Conservation (phyloP, 768 basidiomycete species). For the Calvatia gigantea region DNA sequence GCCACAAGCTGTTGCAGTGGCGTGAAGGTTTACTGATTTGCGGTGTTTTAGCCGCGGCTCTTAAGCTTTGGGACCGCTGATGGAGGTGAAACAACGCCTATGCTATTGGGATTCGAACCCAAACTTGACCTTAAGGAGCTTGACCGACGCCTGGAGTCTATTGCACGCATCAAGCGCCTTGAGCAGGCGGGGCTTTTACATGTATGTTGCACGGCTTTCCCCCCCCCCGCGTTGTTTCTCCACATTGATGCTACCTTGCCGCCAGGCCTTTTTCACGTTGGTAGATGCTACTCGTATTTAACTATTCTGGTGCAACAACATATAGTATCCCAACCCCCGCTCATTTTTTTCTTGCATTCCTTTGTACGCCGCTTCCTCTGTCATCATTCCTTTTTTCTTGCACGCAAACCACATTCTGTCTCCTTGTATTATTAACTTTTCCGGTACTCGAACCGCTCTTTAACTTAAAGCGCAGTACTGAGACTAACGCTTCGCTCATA, state of each 20-base stretch:
- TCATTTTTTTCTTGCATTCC: not conserved
- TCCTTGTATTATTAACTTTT: not conserved
- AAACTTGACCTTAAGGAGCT: constrained; percentile 67
- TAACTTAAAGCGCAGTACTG: not conserved
- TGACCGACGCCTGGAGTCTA: constrained; percentile 77
- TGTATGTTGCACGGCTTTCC: not conserved
- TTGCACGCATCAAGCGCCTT: constrained; percentile 69
- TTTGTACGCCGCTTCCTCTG: not conserved
- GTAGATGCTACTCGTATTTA: not conserved
- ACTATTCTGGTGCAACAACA: no score
- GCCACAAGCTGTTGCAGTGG: not conserved
- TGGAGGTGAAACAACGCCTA: not conserved
- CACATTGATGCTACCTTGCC: not conserved
- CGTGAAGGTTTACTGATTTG: not conserved
- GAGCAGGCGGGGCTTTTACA: not conserved
- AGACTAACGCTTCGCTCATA: not conserved
- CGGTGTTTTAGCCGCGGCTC: constrained; percentile 1
- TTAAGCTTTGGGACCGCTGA: not conserved
- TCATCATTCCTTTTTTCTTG: no score
- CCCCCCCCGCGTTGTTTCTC: not conserved
- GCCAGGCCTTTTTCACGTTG: not conserved
- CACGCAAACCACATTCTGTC: not conserved
- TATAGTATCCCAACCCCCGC: not conserved
- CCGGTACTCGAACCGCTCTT: not conserved
- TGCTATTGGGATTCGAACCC: not conserved